These are phyloP conservation scores for Talaromyces marneffei DNA, from an alignment of 2,329 filamentous ascomycete species.

Conservation along the genomic window DNA sequence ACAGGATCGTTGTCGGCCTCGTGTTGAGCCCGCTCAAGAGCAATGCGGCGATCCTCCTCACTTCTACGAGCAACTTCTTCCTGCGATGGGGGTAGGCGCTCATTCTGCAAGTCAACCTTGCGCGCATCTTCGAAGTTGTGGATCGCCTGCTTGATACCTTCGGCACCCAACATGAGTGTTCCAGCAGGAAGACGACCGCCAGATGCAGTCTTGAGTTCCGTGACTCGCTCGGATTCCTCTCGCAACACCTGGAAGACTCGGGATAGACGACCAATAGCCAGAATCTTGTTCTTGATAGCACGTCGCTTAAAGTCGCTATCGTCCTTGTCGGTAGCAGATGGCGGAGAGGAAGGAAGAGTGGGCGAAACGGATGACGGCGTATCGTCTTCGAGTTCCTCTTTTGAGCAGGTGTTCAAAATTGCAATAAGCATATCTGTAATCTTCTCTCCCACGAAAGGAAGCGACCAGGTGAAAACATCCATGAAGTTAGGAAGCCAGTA, in stretches of 20 bases:
- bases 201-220: slow-evolving; percentile 93
- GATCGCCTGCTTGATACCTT: slow-evolving; percentile 98
- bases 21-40: slow-evolving; percentile 75
- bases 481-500: slow-evolving; percentile 99
- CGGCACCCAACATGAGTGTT: slow-evolving; percentile 94
- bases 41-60: slow-evolving; percentile 73
- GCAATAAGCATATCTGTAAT: slow-evolving; percentile 99
- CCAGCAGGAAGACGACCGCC: slow-evolving; percentile 89
- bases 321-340: slow-evolving; percentile 55
- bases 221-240: slow-evolving; percentile 94
- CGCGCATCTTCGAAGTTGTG: slow-evolving; percentile 93
- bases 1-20: slow-evolving; percentile 91
- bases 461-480: slow-evolving; percentile 99
- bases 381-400: slow-evolving; percentile 92
- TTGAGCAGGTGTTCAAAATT: slow-evolving; percentile 97
- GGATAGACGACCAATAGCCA: slow-evolving; percentile 92
- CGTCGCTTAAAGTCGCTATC: slow-evolving; percentile 82
- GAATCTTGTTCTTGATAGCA: slow-evolving; percentile 99
- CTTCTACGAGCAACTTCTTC: slow-evolving; percentile 84
- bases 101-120: slow-evolving; percentile 96
- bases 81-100: slow-evolving; percentile 82
- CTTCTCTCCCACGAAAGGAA: slow-evolving; percentile 98
- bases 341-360: slow-evolving; percentile 67
- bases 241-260: slow-evolving; percentile 97
- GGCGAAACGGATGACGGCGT: slow-evolving; percentile 67